Evolutionary conservation across 345 rosid species (phyloP), one percentile per base, ranked within the genome.

Genomic region (Cardiospermum halicacabum): DNA sequence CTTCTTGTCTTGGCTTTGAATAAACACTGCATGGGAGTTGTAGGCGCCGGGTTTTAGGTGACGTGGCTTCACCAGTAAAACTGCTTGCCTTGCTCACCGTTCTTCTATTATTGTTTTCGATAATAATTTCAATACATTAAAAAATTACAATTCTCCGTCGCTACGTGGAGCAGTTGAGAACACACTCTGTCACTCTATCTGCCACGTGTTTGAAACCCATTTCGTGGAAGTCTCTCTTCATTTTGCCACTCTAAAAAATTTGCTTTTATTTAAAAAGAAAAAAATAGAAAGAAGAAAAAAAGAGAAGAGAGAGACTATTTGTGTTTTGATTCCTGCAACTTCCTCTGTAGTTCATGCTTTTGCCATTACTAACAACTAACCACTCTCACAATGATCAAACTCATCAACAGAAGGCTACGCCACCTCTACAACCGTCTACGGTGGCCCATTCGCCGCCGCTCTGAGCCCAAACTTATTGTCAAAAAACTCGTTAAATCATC

Each of bases 361-460:
- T 13, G 16, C 50, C 21, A n/a, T 45, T 3, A 45, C 15, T 45
- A 45, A n/a, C n/a, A n/a, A 45, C 50, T 45, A n/a, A 45, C 21
- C 32, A 50, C 27, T 50, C 40, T 18, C 45, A 55, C 64, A 27
- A 89, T 93, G 98, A 63, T 90, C 43, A 77, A 63, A 45, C n/a
- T 81, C 76, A 78, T 85, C 54, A 69, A 69, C 78, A 70, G 56
- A 63, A 69, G 75, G 47, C 70, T 85, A 80, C 68, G 80, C 54
- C 77, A 78, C 65, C 82, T 89, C 67, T 82, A 75, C 65, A 51
- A 77, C 68, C 84, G 84, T 63, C 80, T 90, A 80, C 83, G 81
- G 70, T 84, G 93, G 84, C 89, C 85, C 39, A 70, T 79, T 61
- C 86, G 81, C 53, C 79, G 81, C 71, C 84, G 81, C 15, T 53